Evolutionary conservation across 2,329 filamentous ascomycete genomes (phyloP).

Genomic region (Fusarium siculi): DNA sequence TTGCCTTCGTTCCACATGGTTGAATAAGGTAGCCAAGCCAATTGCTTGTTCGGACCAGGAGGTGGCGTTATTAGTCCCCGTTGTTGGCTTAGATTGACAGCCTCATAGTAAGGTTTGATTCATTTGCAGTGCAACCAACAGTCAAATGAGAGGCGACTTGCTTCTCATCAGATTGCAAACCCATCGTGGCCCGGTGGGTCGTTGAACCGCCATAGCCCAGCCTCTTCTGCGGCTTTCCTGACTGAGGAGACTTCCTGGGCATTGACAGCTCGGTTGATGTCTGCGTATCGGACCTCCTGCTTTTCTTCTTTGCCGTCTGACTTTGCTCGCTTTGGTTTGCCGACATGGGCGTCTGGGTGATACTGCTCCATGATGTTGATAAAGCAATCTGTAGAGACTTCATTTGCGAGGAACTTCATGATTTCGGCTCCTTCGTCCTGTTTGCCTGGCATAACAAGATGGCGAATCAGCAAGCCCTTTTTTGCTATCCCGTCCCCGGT

Average conservation of each 20-base stretch:
- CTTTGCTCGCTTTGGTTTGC: conserved; percentile 65
- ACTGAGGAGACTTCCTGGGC: conserved; percentile 74
- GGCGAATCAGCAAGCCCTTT: conserved; percentile 78
- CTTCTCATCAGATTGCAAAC: conserved; percentile 57
- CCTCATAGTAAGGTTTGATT: conserved; percentile 17
- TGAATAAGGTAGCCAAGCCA: conserved; percentile 21
- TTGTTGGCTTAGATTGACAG: conserved; percentile 24
- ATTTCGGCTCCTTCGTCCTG: conserved; percentile 79
- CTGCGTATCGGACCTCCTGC: conserved; percentile 72
- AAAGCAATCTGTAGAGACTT: conserved; percentile 80
- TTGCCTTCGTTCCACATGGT: not conserved
- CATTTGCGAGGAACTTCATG: conserved; percentile 78
- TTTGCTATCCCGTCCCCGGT: conserved; percentile 84
- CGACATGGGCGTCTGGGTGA: conserved; percentile 82
- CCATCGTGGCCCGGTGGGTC: conserved; percentile 67
- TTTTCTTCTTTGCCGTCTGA: conserved; percentile 53
- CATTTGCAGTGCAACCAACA: not conserved
- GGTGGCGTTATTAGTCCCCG: conserved; percentile 29
- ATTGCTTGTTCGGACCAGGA: conserved; percentile 16
- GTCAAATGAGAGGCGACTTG: conserved; percentile 13
- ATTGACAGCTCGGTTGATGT: conserved; percentile 75
- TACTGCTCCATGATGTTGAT: conserved; percentile 94
- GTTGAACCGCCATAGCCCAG: conserved; percentile 82
- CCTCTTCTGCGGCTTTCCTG: conserved; percentile 72
- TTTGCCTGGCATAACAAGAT: conserved; percentile 86